Evolutionary conservation across 305 asterid genomes (phyloP).

Genomic region (Salvia sclarea): DNA sequence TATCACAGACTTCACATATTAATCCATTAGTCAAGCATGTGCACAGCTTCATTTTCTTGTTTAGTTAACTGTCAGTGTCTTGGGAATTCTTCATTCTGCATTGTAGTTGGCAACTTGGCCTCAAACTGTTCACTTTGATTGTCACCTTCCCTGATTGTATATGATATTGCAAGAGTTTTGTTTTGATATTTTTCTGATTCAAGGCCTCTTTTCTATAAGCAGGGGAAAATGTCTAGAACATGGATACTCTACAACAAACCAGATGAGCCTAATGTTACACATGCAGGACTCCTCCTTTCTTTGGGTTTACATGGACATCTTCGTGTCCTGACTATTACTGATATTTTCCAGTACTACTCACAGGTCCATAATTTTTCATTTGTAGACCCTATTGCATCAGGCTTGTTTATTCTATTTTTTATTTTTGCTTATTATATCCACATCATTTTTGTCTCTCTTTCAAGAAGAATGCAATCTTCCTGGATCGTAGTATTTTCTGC

Average conservation of each 20-base stretch:
- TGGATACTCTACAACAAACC: slow-evolving; percentile 97
- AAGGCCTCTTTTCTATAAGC: slow-evolving; percentile 32
- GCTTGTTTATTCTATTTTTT: slow-evolving; percentile 4
- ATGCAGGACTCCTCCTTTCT: slow-evolving; percentile 96
- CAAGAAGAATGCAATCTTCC: slow-evolving; percentile 10
- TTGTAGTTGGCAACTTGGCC: slow-evolving; percentile 15
- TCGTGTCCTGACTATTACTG: slow-evolving; percentile 69
- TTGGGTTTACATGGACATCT: slow-evolving; percentile 98
- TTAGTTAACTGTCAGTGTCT: too few species aligned
- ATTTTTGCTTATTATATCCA: neutral
- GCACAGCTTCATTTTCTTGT: neutral
- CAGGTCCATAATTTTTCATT: slow-evolving; percentile 49
- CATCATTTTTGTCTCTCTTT: slow-evolving; percentile 1
- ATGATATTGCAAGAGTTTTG: slow-evolving; percentile 23
- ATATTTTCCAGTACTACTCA: slow-evolving; percentile 82
- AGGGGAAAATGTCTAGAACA: slow-evolving; percentile 97
- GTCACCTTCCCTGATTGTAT: slow-evolving; percentile 13
- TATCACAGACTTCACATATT: slow-evolving; percentile 24
- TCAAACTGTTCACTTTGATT: slow-evolving; percentile 17
- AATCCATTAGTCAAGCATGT: slow-evolving; percentile 18
- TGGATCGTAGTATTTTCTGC: neutral
- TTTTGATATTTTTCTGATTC: slow-evolving; percentile 24
- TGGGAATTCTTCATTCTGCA: slow-evolving; percentile 8
- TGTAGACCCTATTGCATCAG: slow-evolving; percentile 6
- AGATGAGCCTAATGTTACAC: slow-evolving; percentile 89